These are phyloP conservation scores for Bertia moriformis DNA, from an alignment of 2,329 filamentous ascomycete species.

Conservation along the genomic window DNA sequence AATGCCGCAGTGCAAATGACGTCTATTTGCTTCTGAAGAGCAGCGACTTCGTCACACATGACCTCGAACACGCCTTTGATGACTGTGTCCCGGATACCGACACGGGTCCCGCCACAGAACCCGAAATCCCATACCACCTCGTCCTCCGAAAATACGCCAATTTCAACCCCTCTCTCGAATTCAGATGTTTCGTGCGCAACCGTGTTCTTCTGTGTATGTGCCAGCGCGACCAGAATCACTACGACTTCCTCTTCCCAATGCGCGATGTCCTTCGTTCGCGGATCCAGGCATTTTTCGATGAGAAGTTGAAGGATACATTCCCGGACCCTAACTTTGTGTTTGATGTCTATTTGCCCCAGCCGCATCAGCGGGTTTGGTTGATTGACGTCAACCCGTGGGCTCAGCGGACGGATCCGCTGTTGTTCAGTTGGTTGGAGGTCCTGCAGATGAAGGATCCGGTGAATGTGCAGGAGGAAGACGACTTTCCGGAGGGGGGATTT, in stretches of 20 bases:
- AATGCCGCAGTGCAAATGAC: conserved; percentile 47
- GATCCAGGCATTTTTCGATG: conserved; percentile 50
- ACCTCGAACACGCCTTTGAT: conserved; percentile 51
- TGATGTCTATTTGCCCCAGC: conserved; percentile 51
- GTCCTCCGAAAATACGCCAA: conserved; percentile 55
- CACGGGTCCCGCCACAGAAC: conserved; percentile 1
- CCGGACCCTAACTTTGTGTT: conserved; percentile 54
- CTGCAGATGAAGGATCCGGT: conserved; percentile 31
- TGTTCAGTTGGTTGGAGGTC: conserved; percentile 62
- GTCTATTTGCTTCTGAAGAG: conserved; percentile 55
- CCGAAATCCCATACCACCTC: conserved; percentile 21
- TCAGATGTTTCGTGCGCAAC: conserved; percentile 57
- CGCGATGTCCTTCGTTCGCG: conserved; percentile 33
- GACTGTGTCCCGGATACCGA: conserved; percentile 29
- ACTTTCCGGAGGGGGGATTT: conserved; percentile 25
- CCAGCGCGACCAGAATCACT: conserved; percentile 58
- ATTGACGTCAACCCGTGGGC: conserved; percentile 65
- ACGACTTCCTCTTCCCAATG: conserved; percentile 43
- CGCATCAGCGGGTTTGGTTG: conserved; percentile 32
- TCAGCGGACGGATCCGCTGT: conserved; percentile 49
- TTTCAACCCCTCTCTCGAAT: conserved; percentile 57
- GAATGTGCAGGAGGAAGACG: conserved; percentile 3
- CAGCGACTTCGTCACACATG: conserved; percentile 55
- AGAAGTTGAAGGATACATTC: conserved; percentile 42
- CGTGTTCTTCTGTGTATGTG: conserved; percentile 47